Evolutionary conservation across 805 yeast species (phyloP).

Genomic region (Dipodascus geniculatus): DNA sequence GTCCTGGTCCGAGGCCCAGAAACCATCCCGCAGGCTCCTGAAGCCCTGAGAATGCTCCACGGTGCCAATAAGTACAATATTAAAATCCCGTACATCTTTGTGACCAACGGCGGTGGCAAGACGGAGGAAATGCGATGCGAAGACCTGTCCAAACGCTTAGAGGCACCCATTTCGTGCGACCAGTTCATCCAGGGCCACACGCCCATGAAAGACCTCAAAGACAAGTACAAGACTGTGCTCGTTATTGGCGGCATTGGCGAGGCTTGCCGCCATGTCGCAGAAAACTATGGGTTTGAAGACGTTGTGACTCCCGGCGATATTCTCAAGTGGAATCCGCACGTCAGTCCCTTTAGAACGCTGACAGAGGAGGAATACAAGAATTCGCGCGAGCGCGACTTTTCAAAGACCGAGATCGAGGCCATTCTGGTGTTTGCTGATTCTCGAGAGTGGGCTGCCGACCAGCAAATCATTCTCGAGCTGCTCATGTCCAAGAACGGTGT

Average conservation of each 20-base stretch:
- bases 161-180: conserved; percentile 49
- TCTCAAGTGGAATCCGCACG: conserved; percentile 78
- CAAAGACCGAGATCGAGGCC: conserved; percentile 59
- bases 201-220: conserved; percentile 77
- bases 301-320: conserved; percentile 76
- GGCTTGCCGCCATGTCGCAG: conserved; percentile 72
- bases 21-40: conserved; percentile 68
- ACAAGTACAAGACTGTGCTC: conserved; percentile 55
- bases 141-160: conserved; percentile 54
- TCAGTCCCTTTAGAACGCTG: conserved; percentile 69
- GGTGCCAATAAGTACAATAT: conserved; percentile 71
- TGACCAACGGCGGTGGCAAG: conserved; percentile 89
- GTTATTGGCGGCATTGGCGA: conserved; percentile 88
- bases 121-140: conserved; percentile 64
- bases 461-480: conserved; percentile 76
- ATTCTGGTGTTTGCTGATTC: conserved; percentile 86
- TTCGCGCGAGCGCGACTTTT: conserved; percentile 48
- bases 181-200: conserved; percentile 92
- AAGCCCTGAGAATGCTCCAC: conserved; percentile 59
- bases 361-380: conserved; percentile 57
- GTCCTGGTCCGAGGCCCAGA: conserved; percentile 78
- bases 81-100: conserved; percentile 71
- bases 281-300: conserved; percentile 70
- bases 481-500: conserved; percentile 65
- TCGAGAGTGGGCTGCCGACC: conserved; percentile 88